Evolutionary conservation across 2,329 filamentous ascomycete species (phyloP), one percentile per base, ranked within the genome.

Genomic region (Sphaerostilbella broomeana): DNA sequence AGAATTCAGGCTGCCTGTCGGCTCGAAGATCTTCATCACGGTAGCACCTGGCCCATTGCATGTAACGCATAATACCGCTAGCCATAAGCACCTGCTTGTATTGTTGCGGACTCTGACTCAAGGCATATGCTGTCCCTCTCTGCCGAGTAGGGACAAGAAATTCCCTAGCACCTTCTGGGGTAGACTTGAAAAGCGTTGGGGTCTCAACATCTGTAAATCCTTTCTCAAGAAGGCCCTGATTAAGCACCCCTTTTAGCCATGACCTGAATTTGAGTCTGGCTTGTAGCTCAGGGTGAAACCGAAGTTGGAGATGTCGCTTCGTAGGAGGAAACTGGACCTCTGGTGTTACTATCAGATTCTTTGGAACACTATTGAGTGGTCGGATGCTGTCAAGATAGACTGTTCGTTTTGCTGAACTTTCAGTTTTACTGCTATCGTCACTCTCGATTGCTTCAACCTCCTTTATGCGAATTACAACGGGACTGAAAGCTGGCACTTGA

Each of bases 51-150:
- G 92, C 94, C 64, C 95, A 87, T 54, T 98, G 92, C 61, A 83
- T 94, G 59, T 98, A 98, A 27, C 75, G 77, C 1, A 72, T 66
- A 9, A 95, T 75, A 0, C 90, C 90, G 45, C 85, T 84, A 0
- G 88, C 86, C 88, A 98, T 97, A 28, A 98, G 73, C 2, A 95
- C 86, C 65, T 98, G 92, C 65, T 98, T 98, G 59, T 97, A 98
- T 60, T 98, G 92, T 60, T 98, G 92, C 1, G 92, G 92, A 49
- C 90, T 97, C 59, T 98, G 94, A 0, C 89, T 89, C 15, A 98
- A 68, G 7, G 92, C 92, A 60, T 97, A 98, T 4, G 86, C 88
- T 44, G 80, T 67, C 0, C 86, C 87, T 2, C 71, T 72, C 24
- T 73, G 75, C 19, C 92, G 73, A 1, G 89, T 94, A 0, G 92